Percentiles rank a stretch among this genome's conserved stretches.
These are phyloP conservation scores for Ploettnerulaceae sp. DNA, from an alignment of 2,329 filamentous ascomycete species.

Conservation along the genomic window DNA sequence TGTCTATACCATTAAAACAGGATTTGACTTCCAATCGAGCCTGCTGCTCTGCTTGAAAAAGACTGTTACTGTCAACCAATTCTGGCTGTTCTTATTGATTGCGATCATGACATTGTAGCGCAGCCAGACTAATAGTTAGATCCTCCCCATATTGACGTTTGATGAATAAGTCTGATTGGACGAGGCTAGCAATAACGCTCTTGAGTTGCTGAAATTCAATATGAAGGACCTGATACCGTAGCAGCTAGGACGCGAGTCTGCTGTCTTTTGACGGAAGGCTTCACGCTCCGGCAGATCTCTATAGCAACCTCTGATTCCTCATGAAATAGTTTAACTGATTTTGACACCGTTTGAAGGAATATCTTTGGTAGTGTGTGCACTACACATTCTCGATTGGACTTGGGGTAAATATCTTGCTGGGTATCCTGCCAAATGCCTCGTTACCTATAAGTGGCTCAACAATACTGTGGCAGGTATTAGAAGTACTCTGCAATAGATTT, in stretches of 20 bases:
- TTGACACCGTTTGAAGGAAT: no score
- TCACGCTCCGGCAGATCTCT: conserved; percentile 19
- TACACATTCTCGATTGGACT: no score
- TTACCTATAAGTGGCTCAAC: no score
- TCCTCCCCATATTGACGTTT: conserved; percentile 38
- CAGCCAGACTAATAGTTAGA: conserved; percentile 34
- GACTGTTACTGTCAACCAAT: background rate
- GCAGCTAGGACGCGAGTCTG: background rate
- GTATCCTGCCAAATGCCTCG: no score
- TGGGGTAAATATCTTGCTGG: no score
- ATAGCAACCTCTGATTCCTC: no score
- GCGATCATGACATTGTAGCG: conserved; percentile 22
- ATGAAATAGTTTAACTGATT: no score
- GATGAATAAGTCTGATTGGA: conserved; percentile 33
- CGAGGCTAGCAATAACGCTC: conserved; percentile 33
- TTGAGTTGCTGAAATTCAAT: conserved; percentile 16
- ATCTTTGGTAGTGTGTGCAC: no score
- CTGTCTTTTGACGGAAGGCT: background rate
- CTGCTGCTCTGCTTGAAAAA: background rate
- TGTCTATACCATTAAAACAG: background rate
- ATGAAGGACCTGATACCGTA: background rate
- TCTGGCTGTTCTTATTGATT: background rate
- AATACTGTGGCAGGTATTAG: no score
- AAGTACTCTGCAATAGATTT: no score
- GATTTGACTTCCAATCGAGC: background rate